Evolutionary conservation across 1,284 basidiomycete genomes (phyloP).

Genomic region (Tylopilus orsonianus): DNA sequence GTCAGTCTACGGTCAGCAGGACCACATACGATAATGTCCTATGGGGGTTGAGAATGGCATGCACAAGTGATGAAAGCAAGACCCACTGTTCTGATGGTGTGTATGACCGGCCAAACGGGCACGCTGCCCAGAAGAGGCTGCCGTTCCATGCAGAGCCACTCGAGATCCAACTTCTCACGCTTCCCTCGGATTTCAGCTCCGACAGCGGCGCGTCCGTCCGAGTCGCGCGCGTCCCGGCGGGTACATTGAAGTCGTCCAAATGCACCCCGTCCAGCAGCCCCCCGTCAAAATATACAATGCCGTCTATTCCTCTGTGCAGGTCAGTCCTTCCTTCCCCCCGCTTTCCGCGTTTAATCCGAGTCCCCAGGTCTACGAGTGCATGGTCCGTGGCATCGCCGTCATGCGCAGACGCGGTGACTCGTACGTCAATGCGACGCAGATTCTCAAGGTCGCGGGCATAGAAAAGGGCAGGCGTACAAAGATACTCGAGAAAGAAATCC

Average conservation of each 20-base stretch:
- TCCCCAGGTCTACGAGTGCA: conserved; percentile 86
- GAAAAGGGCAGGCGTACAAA: conserved; percentile 97
- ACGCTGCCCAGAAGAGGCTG: conserved; percentile 44
- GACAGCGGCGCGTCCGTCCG: conserved; percentile 29
- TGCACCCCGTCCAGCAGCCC: conserved; percentile 45
- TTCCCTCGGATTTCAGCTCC: conserved; percentile 28
- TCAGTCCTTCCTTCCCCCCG: conserved; percentile 30
- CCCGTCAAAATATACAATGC: conserved; percentile 87
- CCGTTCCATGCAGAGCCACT: conserved; percentile 29
- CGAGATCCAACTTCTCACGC: not conserved
- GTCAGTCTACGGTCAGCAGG: not conserved
- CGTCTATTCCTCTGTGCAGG: conserved; percentile 85
- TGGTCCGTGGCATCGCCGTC: conserved; percentile 97
- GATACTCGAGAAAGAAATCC: conserved; percentile 97
- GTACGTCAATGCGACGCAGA: conserved; percentile 97
- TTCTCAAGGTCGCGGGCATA: conserved; percentile 97
- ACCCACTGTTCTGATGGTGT: conserved; percentile 61
- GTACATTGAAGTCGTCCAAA: conserved; percentile 11
- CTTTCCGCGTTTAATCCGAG: conserved; percentile 26
- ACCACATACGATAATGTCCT: conserved; percentile 61
- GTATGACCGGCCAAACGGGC: conserved; percentile 74
- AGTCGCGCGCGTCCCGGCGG: conserved; percentile 33
- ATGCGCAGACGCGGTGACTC: conserved; percentile 96
- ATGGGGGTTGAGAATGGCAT: conserved; percentile 1
- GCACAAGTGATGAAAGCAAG: not conserved